A percentile compares a stretch with the other conserved stretches of the same genome.
These are phyloP conservation scores for Hanseniaspora sp. DNA, from an alignment of 1,139 yeast genomes.

Conservation along the genomic window DNA sequence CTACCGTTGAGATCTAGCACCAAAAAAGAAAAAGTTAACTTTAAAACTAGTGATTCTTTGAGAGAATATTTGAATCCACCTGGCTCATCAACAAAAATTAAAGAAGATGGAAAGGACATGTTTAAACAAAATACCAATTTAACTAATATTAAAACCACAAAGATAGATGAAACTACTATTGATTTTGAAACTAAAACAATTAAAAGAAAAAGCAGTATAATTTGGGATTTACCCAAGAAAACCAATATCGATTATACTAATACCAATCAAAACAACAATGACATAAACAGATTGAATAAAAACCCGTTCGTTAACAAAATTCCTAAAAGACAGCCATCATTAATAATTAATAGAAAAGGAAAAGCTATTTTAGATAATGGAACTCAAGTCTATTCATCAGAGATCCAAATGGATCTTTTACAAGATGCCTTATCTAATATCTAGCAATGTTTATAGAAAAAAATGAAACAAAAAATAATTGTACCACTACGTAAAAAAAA, in stretches of 20 bases:
- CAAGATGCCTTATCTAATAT: slow-evolving; percentile 7
- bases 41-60: slow-evolving; percentile 9
- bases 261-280: neutral
- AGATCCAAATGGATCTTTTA: slow-evolving; percentile 3
- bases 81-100: neutral
- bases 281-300: neutral
- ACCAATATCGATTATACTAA: neutral
- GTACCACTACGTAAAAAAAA: neutral
- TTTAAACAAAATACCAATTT: neutral
- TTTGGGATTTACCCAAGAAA: slow-evolving; percentile 13
- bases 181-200: slow-evolving; percentile 13
- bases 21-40: neutral
- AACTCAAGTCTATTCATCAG: slow-evolving; percentile 3
- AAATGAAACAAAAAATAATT: neutral
- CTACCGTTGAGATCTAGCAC: slow-evolving; percentile 1
- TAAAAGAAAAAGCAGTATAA: slow-evolving; percentile 13
- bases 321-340: slow-evolving; percentile 11
- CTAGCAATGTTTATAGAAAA: neutral
- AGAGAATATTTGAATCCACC: neutral
- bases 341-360: slow-evolving; percentile 2
- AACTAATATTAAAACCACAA: slow-evolving; percentile 9
- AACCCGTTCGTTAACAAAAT: slow-evolving; percentile 4
- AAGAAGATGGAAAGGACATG: neutral
- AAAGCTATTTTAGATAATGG: slow-evolving; percentile 7
- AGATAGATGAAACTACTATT: slow-evolving; percentile 11